These are phyloP conservation scores for Diplogelasinospora grovesii DNA, from an alignment of 495 filamentous ascomycete genomes.

Conservation along the genomic window DNA sequence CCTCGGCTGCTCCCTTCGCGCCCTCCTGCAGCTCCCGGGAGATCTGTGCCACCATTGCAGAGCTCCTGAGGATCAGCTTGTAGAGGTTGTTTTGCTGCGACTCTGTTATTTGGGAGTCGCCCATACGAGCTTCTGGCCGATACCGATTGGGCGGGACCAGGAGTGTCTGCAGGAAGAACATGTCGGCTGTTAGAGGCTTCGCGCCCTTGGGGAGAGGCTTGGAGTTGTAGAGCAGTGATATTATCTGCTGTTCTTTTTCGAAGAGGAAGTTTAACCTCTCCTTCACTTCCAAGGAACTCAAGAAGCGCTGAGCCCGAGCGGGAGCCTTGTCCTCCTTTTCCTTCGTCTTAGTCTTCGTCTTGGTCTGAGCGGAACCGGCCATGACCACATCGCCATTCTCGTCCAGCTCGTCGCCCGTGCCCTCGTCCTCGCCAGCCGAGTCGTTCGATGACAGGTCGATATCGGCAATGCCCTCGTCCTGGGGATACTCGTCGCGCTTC, in stretches of 20 bases:
- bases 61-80: slow-evolving; percentile 67
- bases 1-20: slow-evolving; percentile 37
- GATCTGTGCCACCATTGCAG: slow-evolving; percentile 65
- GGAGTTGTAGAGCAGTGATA: slow-evolving; percentile 75
- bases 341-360: slow-evolving; percentile 18
- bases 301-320: slow-evolving; percentile 50
- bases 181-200: slow-evolving; percentile 59
- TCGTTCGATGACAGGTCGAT: slow-evolving; percentile 46
- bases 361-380: slow-evolving; percentile 31
- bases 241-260: slow-evolving; percentile 74
- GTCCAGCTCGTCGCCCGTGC: slow-evolving; percentile 45
- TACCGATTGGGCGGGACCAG: slow-evolving; percentile 88
- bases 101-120: slow-evolving; percentile 72
- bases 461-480: slow-evolving; percentile 69
- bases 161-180: slow-evolving; percentile 86
- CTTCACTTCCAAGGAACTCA: slow-evolving; percentile 70
- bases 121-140: slow-evolving; percentile 78
- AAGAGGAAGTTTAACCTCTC: slow-evolving; percentile 72
- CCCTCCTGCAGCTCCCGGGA: slow-evolving; percentile 53
- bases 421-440: slow-evolving; percentile 41
- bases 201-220: slow-evolving; percentile 47
- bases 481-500: slow-evolving; percentile 25
- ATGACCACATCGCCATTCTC: slow-evolving; percentile 48
- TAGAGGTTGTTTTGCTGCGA: slow-evolving; percentile 78
- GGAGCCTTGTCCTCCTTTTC: slow-evolving; percentile 14